Evolutionary conservation across 768 basidiomycete genomes (phyloP).

Genomic region (Suillus hirtellus): DNA sequence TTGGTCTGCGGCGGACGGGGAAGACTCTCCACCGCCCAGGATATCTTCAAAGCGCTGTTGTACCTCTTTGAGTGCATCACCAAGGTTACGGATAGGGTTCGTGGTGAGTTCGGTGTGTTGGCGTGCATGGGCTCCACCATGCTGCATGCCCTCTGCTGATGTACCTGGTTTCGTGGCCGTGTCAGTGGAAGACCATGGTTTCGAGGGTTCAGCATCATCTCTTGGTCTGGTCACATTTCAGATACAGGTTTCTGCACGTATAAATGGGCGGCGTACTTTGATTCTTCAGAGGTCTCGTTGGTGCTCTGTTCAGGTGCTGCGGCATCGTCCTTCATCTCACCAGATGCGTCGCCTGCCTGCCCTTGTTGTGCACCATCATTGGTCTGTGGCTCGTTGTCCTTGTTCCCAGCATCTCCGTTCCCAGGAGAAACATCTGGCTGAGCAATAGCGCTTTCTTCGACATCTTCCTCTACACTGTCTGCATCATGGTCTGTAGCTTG

Average conservation of each 20-base stretch:
- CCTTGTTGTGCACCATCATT: constrained; percentile 23
- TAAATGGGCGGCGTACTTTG: constrained; percentile 5
- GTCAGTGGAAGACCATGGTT: background rate
- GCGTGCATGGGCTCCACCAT: constrained; percentile 43
- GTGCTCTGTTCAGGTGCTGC: constrained; percentile 26
- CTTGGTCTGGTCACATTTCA: constrained; percentile 4
- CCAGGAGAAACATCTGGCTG: constrained; percentile 38
- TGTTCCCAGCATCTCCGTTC: constrained; percentile 23
- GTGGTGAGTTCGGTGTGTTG: constrained; percentile 38
- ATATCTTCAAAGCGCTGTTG: constrained; percentile 85
- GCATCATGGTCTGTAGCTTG: constrained; percentile 20
- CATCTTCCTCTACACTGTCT: constrained; percentile 32
- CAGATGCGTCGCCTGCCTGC: constrained; percentile 22
- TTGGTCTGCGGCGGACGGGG: constrained; percentile 33
- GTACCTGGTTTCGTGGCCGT: constrained; percentile 32
- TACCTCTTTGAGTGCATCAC: constrained; percentile 82
- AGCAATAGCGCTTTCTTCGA: constrained; percentile 30
- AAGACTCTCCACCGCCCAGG: constrained; percentile 42
- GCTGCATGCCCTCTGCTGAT: constrained; percentile 44
- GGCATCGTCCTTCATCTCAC: constrained; percentile 8
- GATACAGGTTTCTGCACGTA: background rate
- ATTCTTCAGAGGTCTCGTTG: constrained; percentile 30
- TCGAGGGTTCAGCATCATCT: constrained; percentile 11
- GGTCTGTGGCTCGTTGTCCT: constrained; percentile 16
- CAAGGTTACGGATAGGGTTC: constrained; percentile 76